These are phyloP conservation scores for Aspergillus cristatus DNA, from an alignment of 495 filamentous ascomycete species.

Conservation along the genomic window DNA sequence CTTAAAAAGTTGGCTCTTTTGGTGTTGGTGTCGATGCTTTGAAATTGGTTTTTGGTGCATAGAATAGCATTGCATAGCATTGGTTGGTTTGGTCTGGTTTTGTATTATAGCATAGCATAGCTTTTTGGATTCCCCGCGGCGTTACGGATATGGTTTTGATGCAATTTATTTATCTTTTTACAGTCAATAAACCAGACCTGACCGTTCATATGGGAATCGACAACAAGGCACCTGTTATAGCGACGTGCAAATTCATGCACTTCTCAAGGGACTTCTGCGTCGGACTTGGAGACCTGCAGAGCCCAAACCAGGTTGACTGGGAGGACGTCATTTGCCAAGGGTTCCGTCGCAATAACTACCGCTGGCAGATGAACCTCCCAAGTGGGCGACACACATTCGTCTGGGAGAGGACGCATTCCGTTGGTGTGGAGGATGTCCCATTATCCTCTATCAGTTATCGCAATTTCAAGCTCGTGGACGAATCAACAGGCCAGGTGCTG, in stretches of 20 bases:
- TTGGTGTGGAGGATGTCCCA: neutral
- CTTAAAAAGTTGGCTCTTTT: too few species aligned
- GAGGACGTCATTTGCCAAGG: neutral
- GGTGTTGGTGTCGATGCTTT: too few species aligned
- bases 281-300: neutral
- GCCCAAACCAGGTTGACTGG: neutral
- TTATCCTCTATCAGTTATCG: neutral
- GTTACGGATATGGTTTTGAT: too few species aligned
- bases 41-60: too few species aligned
- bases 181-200: neutral
- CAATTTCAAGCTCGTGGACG: neutral
- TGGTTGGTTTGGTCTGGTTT: too few species aligned
- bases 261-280: constrained; percentile 1
- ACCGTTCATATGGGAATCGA: constrained; percentile 2
- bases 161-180: too few species aligned
- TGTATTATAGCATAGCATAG: too few species aligned
- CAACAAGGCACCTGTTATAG: constrained; percentile 1
- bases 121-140: too few species aligned
- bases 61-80: too few species aligned
- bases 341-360: neutral
- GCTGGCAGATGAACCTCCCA: neutral
- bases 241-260: constrained; percentile 5
- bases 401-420: neutral
- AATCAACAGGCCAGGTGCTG: neutral
- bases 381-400: neutral